Percentiles rank a stretch among this genome's conserved stretches.
These are phyloP conservation scores for Heliocybe sulcata DNA, from an alignment of 1,284 basidiomycete species.

Conservation along the genomic window DNA sequence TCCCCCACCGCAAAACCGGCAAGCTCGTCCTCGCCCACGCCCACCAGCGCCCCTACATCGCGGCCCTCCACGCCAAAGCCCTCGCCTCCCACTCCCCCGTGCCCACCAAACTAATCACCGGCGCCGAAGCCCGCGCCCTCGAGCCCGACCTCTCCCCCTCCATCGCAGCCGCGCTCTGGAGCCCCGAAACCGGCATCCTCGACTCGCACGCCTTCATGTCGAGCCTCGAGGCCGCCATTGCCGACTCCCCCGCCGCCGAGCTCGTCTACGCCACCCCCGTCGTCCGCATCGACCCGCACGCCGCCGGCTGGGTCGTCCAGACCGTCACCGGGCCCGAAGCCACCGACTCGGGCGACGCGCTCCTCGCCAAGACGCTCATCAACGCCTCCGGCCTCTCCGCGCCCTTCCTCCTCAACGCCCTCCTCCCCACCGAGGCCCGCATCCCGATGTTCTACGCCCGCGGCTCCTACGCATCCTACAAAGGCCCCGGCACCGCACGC, in stretches of 20 bases:
- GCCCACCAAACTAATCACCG: conserved; percentile 64
- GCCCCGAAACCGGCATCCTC: conserved; percentile 87
- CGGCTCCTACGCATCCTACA: conserved; percentile 85
- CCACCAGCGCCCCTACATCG: conserved; percentile 64
- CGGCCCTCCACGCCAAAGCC: conserved; percentile 62
- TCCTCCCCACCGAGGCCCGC: conserved; percentile 47
- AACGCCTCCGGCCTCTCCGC: conserved; percentile 85
- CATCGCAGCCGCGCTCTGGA: conserved; percentile 73
- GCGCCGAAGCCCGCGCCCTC: conserved; percentile 64
- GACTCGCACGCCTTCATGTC: conserved; percentile 82
- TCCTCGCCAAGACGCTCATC: conserved; percentile 83
- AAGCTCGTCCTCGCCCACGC: conserved; percentile 82
- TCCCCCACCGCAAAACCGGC: conserved; percentile 72
- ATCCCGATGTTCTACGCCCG: conserved; percentile 72
- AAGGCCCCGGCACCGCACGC: conserved; percentile 63
- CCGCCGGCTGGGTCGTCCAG: conserved; percentile 68
- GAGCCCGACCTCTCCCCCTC: conserved; percentile 78
- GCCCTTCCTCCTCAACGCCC: conserved; percentile 63
- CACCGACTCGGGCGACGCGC: conserved; percentile 48
- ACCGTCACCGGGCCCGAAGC: conserved; percentile 40
- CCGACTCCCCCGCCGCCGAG: conserved; percentile 63
- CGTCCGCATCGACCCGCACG: conserved; percentile 72
- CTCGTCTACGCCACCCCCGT: conserved; percentile 80
- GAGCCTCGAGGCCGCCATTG: conserved; percentile 74
- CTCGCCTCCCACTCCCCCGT: conserved; percentile 49